These are phyloP conservation scores for Polygonum aviculare DNA, from an alignment of 148 eudicot species.

Conservation along the genomic window DNA sequence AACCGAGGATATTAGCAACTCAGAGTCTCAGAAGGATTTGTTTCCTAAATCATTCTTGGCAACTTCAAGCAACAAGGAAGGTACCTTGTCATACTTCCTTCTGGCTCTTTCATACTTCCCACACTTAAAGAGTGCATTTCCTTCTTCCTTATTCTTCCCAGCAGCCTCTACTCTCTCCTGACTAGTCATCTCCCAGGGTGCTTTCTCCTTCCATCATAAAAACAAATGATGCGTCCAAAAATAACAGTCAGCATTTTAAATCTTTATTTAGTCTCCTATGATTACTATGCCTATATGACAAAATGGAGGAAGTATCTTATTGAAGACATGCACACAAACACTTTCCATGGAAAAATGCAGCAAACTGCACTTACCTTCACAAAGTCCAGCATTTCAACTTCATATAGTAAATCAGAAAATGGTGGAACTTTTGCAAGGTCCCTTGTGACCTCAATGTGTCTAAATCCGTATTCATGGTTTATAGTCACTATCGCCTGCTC, in stretches of 20 bases:
- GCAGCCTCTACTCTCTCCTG: slow-evolving; percentile 46
- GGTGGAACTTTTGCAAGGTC: slow-evolving; percentile 46
- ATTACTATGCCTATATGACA: neutral
- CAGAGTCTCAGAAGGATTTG: neutral
- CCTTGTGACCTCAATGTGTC: slow-evolving; percentile 32
- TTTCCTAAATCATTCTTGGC: neutral
- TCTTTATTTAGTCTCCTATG: neutral
- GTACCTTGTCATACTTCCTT: slow-evolving; percentile 64
- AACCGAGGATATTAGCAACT: slow-evolving; percentile 1
- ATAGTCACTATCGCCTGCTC: slow-evolving; percentile 48
- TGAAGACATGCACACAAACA: neutral
- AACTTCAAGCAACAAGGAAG: neutral
- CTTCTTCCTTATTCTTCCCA: slow-evolving; percentile 51
- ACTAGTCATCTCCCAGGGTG: slow-evolving; percentile 50
- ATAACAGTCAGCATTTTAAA: neutral
- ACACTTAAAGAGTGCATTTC: slow-evolving; percentile 46
- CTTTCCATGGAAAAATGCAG: neutral
- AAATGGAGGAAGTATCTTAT: neutral
- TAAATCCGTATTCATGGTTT: slow-evolving; percentile 47
- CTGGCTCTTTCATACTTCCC: slow-evolving; percentile 54
- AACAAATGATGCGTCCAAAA: neutral
- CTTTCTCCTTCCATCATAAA: slow-evolving; percentile 40
- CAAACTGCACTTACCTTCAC: slow-evolving; percentile 30
- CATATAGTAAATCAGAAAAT: slow-evolving; percentile 38
- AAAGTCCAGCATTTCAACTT: slow-evolving; percentile 57